phyloP scores from a whole-genome alignment of 805 yeast species.

The Ogataea glucozyma region DNA sequence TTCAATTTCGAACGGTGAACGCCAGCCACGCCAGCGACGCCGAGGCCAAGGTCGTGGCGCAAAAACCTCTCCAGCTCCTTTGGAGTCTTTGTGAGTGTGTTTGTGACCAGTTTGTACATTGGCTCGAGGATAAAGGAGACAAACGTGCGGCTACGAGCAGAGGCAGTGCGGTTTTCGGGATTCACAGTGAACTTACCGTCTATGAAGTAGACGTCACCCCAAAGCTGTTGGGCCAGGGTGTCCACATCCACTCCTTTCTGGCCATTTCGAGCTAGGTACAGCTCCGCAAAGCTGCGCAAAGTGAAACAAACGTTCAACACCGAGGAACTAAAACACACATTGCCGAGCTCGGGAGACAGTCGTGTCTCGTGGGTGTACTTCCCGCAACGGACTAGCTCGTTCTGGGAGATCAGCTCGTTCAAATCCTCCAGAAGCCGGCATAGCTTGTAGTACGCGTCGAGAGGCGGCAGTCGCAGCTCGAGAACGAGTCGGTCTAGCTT shows the following conservation, averaged over 20 bases:
- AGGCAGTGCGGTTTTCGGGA: constrained; percentile 28
- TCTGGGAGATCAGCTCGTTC: constrained; percentile 50
- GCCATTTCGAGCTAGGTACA: constrained; percentile 44
- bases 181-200: constrained; percentile 46
- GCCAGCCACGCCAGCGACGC: too few relatives aligned
- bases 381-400: constrained; percentile 20
- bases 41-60: constrained; percentile 49
- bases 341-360: constrained; percentile 62
- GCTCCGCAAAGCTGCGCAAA: constrained; percentile 59
- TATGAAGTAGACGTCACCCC: constrained; percentile 75
- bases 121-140: constrained; percentile 72
- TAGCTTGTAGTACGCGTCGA: constrained; percentile 71
- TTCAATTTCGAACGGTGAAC: constrained; percentile 43
- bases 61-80: constrained; percentile 45
- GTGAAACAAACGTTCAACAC: constrained; percentile 64
- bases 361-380: constrained; percentile 32
- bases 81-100: constrained; percentile 55
- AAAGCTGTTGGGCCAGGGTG: constrained; percentile 56
- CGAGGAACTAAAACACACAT: constrained; percentile 76
- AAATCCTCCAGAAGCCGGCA: constrained; percentile 59
- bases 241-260: constrained; percentile 29
- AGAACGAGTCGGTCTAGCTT: constrained; percentile 84
- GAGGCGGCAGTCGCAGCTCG: constrained; percentile 74
- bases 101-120: constrained; percentile 69
- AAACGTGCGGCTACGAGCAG: constrained; percentile 46